Evolutionary conservation across 1,284 basidiomycete genomes (phyloP).

Genomic region (Irpex sp.): DNA sequence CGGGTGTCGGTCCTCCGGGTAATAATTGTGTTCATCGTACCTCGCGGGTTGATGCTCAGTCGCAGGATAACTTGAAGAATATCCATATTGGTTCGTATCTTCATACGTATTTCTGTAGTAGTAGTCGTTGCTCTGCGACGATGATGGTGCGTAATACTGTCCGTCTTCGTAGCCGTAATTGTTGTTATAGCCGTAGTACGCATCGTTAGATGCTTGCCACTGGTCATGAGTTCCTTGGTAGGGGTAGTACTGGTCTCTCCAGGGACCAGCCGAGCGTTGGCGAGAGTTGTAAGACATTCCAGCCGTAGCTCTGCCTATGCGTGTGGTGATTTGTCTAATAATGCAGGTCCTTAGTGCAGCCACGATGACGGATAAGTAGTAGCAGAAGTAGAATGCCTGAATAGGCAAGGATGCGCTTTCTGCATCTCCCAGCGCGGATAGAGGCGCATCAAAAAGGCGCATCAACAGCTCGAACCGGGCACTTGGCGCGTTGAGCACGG

Average conservation of each 20-base stretch:
- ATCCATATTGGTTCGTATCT: neutral
- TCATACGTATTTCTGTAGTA: neutral
- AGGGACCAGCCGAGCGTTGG: neutral
- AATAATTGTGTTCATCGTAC: neutral
- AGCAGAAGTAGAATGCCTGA: neutral
- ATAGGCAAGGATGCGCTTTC: too few species aligned
- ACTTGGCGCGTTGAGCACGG: neutral
- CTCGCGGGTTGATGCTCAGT: neutral
- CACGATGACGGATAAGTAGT: neutral
- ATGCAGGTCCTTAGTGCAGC: neutral
- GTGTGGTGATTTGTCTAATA: neutral
- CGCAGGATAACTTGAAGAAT: neutral
- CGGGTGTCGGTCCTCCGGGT: neutral
- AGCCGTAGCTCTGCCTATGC: neutral
- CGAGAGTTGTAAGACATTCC: neutral
- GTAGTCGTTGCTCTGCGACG: neutral
- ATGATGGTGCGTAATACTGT: neutral
- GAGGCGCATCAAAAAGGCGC: neutral
- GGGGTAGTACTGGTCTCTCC: neutral
- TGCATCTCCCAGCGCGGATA: neutral
- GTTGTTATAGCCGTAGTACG: neutral
- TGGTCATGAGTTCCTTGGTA: neutral
- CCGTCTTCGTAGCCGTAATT: neutral
- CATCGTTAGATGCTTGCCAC: neutral
- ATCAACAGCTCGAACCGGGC: neutral